Base-by-base conservation (phyloP, 2,329 filamentous ascomycete species). In the Diaporthe aspalathi region DNA sequence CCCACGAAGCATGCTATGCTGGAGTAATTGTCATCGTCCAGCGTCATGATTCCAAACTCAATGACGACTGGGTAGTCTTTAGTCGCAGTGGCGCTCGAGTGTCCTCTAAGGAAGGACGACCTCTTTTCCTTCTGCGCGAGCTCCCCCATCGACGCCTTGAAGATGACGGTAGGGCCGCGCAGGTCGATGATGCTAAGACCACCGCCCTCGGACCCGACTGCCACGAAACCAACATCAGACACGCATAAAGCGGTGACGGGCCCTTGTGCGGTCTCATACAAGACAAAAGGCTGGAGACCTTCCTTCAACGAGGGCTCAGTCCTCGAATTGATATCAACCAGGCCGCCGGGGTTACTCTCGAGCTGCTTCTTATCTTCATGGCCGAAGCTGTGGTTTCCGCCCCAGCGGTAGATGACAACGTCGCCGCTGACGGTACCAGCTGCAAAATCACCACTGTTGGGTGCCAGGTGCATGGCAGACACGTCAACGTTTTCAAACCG, bases 11-110 rank as follows among this genome's bases (percentile, higher is more conserved):
- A 93, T 71, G 92, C 90, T 70, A 99, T 97, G 77, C 94, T 98
- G 1, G 96, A 98, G 79, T 97, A 99, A 74, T 94, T 91, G 78
- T 98, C 95, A n/a, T 92, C 93, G 53, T 98, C 96, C 5, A 98
- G 83, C 3, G 93, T 97, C 90, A 99, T 92, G 57, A 97, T 94
- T 67, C 94, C 94, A 82, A 98, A 99, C 78, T 98, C 94, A 35
- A 98, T 90, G 38, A 85, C 87, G 0, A 94, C 94, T 0, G 94
- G 90, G 88, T 91, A 97, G 77, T 98, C 95, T 60, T 86, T 87
- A 1, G 83, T 79, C 5, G 84, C 80, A 6, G 86, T 80, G 29
- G 84, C 81, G 66, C 80, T 83, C 35, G 85, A 87, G 70, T 85
- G 87, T 16, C 83, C 83, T 80, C 87, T 88, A 73, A 91, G 85